These are phyloP conservation scores for Gardenia jasminoides DNA, from an alignment of 257 asterid genomes.

Conservation along the genomic window DNA sequence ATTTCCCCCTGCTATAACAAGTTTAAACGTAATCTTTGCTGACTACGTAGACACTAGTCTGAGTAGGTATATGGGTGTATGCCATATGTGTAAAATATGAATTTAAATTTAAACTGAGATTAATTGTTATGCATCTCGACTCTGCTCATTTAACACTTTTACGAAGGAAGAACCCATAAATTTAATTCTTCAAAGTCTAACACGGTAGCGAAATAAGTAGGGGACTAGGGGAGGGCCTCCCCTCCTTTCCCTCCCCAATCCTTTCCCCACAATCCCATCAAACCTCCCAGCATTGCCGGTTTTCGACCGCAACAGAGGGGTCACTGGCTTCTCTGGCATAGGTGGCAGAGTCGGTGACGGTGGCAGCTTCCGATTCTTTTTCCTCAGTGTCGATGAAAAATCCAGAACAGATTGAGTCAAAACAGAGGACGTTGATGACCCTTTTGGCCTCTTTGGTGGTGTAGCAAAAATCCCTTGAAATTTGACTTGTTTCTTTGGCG, in stretches of 20 bases:
- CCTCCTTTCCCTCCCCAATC: slow-evolving; percentile 64
- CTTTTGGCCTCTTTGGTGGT: slow-evolving; percentile 53
- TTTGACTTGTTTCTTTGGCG: slow-evolving; percentile 70
- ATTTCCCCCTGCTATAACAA: no score
- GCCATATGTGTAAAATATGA: no score
- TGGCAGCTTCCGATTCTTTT: slow-evolving; percentile 83
- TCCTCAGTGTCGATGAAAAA: slow-evolving; percentile 68
- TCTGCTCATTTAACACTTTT: no score
- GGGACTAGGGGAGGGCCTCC: no score
- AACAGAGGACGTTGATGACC: slow-evolving; percentile 40
- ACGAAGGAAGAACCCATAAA: no score
- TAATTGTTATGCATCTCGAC: no score
- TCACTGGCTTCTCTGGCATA: slow-evolving; percentile 45
- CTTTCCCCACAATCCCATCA: slow-evolving; percentile 47
- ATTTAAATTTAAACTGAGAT: no score
- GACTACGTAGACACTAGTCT: no score
- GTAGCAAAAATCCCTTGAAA: slow-evolving; percentile 48
- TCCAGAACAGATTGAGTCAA: slow-evolving; percentile 87
- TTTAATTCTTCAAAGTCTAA: no score
- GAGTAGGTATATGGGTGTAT: no score
- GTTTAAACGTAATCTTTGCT: no score
- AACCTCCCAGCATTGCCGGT: slow-evolving; percentile 34
- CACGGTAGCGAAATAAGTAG: no score
- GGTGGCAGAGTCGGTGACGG: slow-evolving; percentile 35
- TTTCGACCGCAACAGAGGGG: slow-evolving; percentile 56